Conservation (phyloP, 768 basidiomycete genomes). For the Leccinum ochraceum region DNA sequence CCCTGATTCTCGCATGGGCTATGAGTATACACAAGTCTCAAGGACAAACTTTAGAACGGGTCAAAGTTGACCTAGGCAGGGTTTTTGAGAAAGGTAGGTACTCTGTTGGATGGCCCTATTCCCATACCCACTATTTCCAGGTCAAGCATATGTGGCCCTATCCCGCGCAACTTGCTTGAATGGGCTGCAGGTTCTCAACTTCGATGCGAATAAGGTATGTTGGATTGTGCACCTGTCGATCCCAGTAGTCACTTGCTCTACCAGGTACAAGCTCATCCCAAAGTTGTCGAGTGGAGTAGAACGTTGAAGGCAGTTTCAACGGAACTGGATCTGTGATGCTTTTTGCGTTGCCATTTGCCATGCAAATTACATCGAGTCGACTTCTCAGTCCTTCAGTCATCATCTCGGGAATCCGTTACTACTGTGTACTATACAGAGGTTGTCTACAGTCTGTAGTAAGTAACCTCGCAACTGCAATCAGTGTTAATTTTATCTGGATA, state of each 20-base stretch:
- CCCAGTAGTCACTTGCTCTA: constrained; percentile 7
- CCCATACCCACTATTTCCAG: constrained; percentile 37
- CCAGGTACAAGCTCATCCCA: constrained; percentile 72
- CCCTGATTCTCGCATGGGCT: constrained; percentile 91
- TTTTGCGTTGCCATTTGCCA: not conserved
- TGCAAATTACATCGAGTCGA: not conserved
- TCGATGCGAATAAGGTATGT: constrained; percentile 69
- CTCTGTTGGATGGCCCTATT: not conserved
- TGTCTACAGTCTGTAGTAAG: constrained; percentile 1
- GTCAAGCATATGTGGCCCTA: constrained; percentile 89
- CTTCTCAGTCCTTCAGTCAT: not conserved
- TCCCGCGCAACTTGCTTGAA: constrained; percentile 87
- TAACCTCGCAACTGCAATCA: not conserved
- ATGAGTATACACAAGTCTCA: constrained; percentile 99
- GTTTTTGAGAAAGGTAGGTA: constrained; percentile 87
- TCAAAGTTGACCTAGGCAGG: constrained; percentile 89
- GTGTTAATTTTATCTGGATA: not conserved
- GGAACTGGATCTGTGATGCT: constrained; percentile 11
- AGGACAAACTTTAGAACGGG: constrained; percentile 93
- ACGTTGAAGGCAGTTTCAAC: constrained; percentile 54
- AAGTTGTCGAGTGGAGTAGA: constrained; percentile 70
- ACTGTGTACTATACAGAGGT: not conserved
- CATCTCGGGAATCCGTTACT: not conserved
- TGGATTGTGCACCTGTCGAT: not conserved
- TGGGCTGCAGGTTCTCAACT: constrained; percentile 83